phyloP scores from a whole-genome alignment of 1,284 basidiomycete genomes.

The Melampsora larici-populina region DNA sequence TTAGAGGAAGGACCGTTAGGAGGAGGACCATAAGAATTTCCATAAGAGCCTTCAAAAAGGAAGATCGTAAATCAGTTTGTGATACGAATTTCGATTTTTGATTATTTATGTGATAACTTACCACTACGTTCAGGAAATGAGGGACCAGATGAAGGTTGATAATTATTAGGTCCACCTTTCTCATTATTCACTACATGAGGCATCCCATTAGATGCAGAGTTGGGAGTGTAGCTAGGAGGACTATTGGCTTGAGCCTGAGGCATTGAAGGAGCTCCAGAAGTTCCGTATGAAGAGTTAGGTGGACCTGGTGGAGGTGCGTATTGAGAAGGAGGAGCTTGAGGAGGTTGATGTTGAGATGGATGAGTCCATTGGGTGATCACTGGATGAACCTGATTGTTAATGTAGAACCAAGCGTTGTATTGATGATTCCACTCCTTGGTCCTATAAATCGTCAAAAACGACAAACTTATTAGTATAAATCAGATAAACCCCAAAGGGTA shows the following conservation, averaged over 20 bases:
- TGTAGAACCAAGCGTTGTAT: constrained; percentile 34
- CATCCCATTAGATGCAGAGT: background rate
- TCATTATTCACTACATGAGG: background rate
- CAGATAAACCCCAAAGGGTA: no score
- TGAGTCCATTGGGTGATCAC: constrained; percentile 32
- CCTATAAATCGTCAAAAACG: background rate
- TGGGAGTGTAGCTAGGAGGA: background rate
- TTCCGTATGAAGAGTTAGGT: no score
- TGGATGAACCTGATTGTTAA: constrained; percentile 31
- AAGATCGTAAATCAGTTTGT: background rate
- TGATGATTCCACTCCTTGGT: constrained; percentile 36
- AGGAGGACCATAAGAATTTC: background rate
- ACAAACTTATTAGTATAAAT: background rate
- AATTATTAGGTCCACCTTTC: background rate
- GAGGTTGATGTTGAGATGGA: background rate
- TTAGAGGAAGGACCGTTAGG: background rate
- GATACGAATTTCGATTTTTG: no score
- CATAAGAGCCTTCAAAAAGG: background rate
- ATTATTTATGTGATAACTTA: no score
- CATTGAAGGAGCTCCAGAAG: background rate
- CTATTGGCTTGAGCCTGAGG: background rate
- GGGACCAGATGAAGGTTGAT: background rate
- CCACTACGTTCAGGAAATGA: background rate
- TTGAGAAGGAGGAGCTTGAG: background rate
- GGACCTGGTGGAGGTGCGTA: constrained; percentile 30